Evolutionary conservation across 495 filamentous ascomycete species (phyloP).

Genomic region (Hypomontagnella monticulosa): DNA sequence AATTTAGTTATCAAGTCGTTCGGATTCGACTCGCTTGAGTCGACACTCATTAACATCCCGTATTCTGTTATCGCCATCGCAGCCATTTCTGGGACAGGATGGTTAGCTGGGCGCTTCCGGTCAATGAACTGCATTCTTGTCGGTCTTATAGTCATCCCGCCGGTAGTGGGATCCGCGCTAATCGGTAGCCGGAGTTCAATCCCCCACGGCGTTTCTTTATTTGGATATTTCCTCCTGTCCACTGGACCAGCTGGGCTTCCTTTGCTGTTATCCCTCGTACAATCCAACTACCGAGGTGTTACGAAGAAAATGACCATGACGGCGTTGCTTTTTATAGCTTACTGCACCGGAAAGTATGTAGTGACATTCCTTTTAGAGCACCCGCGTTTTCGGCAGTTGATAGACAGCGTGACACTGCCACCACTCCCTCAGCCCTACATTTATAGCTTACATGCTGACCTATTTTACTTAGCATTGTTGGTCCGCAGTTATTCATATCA

Average conservation of each 20-base stretch:
- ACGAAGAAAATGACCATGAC: constrained; percentile 79
- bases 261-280: constrained; percentile 48
- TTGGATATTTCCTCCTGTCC: constrained; percentile 49
- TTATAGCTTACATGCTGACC: background rate
- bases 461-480: constrained; percentile 34
- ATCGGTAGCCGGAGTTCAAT: constrained; percentile 46
- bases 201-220: constrained; percentile 42
- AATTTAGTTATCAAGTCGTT: constrained; percentile 54
- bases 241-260: constrained; percentile 47
- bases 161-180: constrained; percentile 52
- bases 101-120: constrained; percentile 52
- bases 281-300: constrained; percentile 72
- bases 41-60: constrained; percentile 51
- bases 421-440: background rate
- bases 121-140: constrained; percentile 53
- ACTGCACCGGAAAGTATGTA: constrained; percentile 66
- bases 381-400: too few species aligned
- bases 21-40: constrained; percentile 52
- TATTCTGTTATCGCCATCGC: constrained; percentile 47
- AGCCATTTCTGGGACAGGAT: constrained; percentile 49
- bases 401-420: background rate
- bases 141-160: constrained; percentile 49
- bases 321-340: constrained; percentile 69
- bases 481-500: constrained; percentile 48
- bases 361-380: background rate